Conservation (phyloP, 2,329 filamentous ascomycete genomes). For the Nigrospora oryzae region DNA sequence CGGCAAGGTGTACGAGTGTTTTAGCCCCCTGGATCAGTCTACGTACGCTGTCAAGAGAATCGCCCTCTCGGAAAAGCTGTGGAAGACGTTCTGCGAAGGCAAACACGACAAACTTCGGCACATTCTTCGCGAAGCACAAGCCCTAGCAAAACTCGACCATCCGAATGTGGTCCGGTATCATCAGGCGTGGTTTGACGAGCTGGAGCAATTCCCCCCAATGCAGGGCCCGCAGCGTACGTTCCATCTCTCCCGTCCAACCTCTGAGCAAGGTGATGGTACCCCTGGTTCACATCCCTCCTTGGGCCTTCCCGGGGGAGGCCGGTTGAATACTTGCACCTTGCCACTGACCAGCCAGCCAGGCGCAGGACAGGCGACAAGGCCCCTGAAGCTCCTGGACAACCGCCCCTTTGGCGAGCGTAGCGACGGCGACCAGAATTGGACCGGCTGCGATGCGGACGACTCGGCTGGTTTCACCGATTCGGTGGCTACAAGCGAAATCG, state of each 20-base stretch:
- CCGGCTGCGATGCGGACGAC: no score
- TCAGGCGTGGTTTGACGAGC: conserved; percentile 21
- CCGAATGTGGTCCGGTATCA: conserved; percentile 23
- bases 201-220: conserved; percentile 5
- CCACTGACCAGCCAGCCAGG: no score
- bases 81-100: conserved; percentile 17
- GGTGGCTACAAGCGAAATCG: background rate
- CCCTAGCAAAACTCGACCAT: conserved; percentile 20
- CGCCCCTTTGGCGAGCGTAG: no score
- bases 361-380: no score
- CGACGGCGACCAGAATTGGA: no score
- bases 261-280: no score
- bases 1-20: conserved; percentile 21
- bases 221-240: conserved; percentile 33
- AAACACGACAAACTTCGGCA: conserved; percentile 18
- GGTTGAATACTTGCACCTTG: no score
- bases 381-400: no score
- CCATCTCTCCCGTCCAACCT: background rate
- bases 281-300: no score
- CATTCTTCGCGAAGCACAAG: conserved; percentile 20
- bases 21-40: conserved; percentile 17
- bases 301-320: no score
- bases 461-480: background rate
- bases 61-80: conserved; percentile 15
- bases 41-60: conserved; percentile 24